Conservation (phyloP, 352 stramenopile genomes). For the Sclerospora graminicola region DNA sequence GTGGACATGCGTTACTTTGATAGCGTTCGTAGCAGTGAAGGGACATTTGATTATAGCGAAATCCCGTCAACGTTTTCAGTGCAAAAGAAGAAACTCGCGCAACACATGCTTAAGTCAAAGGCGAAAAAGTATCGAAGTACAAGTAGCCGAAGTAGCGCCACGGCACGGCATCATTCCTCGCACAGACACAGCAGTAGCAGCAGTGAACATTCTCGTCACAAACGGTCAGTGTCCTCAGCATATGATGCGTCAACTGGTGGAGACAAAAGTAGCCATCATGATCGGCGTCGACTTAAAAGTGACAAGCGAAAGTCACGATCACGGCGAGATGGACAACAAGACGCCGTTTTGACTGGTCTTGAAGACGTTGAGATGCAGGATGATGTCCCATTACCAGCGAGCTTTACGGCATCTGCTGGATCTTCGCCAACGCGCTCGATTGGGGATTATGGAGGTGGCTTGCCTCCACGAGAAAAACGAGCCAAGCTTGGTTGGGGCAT, state of each 20-base stretch:
- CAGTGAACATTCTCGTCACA: constrained; percentile 18
- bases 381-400: constrained; percentile 39
- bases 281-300: constrained; percentile 15
- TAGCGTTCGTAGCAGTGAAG: constrained; percentile 21
- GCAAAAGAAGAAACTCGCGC: constrained; percentile 50
- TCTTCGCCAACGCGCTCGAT: constrained; percentile 4
- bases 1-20: constrained; percentile 54
- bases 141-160: constrained; percentile 4
- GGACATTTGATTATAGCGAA: constrained; percentile 28
- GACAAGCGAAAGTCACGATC: constrained; percentile 24
- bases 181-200: constrained; percentile 13
- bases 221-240: constrained; percentile 13
- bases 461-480: constrained; percentile 33
- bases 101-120: constrained; percentile 39
- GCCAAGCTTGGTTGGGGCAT: constrained; percentile 75
- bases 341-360: background rate
- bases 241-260: constrained; percentile 8
- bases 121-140: constrained; percentile 23
- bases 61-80: constrained; percentile 39
- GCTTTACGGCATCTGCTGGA: constrained; percentile 24
- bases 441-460: constrained; percentile 2
- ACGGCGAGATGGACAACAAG: constrained; percentile 6
- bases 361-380: constrained; percentile 28
- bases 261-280: constrained; percentile 14
- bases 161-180: constrained; percentile 11